Evolutionary conservation across 805 yeast species (phyloP).

Genomic region (Candida jianshihensis): DNA sequence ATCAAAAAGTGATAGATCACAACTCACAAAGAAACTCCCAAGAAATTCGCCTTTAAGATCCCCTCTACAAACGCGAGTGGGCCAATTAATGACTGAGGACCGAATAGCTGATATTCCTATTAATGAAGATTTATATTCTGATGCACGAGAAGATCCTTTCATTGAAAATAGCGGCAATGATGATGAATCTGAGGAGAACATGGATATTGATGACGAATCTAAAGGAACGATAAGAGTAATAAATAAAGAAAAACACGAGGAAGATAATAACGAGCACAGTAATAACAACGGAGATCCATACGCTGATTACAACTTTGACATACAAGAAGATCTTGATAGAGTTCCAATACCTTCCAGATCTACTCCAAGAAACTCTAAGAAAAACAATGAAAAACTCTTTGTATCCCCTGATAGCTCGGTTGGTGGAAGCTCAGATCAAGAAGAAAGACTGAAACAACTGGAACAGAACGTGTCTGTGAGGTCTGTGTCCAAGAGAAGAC

Average conservation of each 20-base stretch:
- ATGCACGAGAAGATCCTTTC: constrained; percentile 15
- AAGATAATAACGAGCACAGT: no score
- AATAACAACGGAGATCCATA: constrained; percentile 11
- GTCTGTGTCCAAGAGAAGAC: not conserved
- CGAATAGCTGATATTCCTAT: constrained; percentile 7
- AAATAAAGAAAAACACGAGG: no score
- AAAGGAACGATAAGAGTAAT: constrained; percentile 12
- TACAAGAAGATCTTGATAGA: not conserved
- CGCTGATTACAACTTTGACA: constrained; percentile 2
- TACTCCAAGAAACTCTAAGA: constrained; percentile 2
- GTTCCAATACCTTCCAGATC: not conserved
- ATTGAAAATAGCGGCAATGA: constrained; percentile 2
- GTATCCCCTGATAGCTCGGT: not conserved
- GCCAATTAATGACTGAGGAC: constrained; percentile 1
- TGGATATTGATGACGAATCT: constrained; percentile 26
- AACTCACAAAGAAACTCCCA: constrained; percentile 4
- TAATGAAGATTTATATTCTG: constrained; percentile 12
- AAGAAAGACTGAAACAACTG: not conserved
- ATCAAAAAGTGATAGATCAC: constrained; percentile 4
- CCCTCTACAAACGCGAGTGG: constrained; percentile 13
- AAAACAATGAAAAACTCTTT: not conserved
- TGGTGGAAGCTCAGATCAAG: no score
- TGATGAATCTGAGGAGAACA: constrained; percentile 16
- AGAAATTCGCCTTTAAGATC: constrained; percentile 10
- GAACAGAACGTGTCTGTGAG: constrained; percentile 1